Evolutionary conservation across 1,284 basidiomycete genomes (phyloP), one percentile per base, ranked within the genome.

Genomic region (Cutaneotrichosporon sp.): DNA sequence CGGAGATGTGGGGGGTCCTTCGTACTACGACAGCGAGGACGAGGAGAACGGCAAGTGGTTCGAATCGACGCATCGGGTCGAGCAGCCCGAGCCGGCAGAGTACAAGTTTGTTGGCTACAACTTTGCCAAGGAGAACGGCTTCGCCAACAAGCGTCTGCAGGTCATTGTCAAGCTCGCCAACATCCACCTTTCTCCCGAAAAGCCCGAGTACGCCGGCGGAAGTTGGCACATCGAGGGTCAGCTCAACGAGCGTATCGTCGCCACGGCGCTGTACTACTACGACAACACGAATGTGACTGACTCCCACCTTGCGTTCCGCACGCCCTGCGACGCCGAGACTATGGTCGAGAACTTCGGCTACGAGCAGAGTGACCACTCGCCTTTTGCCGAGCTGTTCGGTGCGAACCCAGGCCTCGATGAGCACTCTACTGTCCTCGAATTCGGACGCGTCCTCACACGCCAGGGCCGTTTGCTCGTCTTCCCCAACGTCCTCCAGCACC

Each of bases 221-320:
- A 19, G 17, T 19, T 56, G 54, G 54, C 54, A 56, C 34, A 20
- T 56, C 8, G 54, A 56, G 50, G 54, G 54, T 1, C 33, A 26
- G 41, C 19, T 45, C 33, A 56, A 56, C 46, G 54, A 56, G 50
- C 54, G 42, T 24, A 56, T 56, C 29, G 33, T 11, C 32, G 50
- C 50, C n/a, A 56, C 46, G 3, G 50, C 46, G 7, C 43, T 56
- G 16, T 56, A 49, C 46, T 56, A 56, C 43, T 56, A 56, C 43
- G 54, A 49, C 54, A 34, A 34, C 20, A 25, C 33, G 12, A 56
- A 56, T 47, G 47, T 56, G 16, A 56, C 50, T 17, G 42, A 43
- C 26, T 38, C 35, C 24, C 29, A 10, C 17, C 50, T 56, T 16
- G 17, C 29, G 6, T 49, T 56, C 39, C 41, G 54, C 19, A 46